A percentile compares a stretch with the other conserved stretches of the same genome.
Conservation (phyloP, 2,329 filamentous ascomycete genomes). For the Pestalotiopsis sp. region DNA sequence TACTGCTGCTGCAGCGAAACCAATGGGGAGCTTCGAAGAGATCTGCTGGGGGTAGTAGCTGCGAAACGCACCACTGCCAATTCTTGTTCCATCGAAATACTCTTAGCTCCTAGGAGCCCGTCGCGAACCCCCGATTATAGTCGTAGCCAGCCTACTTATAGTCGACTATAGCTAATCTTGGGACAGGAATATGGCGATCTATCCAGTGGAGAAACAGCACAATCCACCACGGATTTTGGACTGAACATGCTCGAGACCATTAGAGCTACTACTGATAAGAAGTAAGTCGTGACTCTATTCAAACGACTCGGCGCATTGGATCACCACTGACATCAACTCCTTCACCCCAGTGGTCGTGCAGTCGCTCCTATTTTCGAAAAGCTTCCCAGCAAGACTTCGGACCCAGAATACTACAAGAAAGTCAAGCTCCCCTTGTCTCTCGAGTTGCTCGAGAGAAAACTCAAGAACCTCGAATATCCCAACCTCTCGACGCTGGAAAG, state of each 20-base stretch:
- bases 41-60: background rate
- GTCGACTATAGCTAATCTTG: conserved; percentile 13
- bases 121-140: conserved; percentile 2
- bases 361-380: conserved; percentile 77
- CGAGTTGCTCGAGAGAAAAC: conserved; percentile 73
- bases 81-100: conserved; percentile 5
- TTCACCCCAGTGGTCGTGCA: conserved; percentile 61
- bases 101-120: conserved; percentile 8
- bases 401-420: conserved; percentile 76
- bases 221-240: conserved; percentile 72
- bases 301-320: background rate
- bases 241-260: conserved; percentile 75
- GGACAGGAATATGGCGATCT: conserved; percentile 48
- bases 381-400: conserved; percentile 63
- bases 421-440: conserved; percentile 80
- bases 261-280: conserved; percentile 78
- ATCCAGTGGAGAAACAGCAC: conserved; percentile 60
- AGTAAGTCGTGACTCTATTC: conserved; percentile 50
- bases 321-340: background rate
- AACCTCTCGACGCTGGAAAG: conserved; percentile 76
- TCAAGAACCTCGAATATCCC: conserved; percentile 68
- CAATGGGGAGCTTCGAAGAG: background rate
- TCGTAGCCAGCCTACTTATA: background rate
- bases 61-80: background rate
- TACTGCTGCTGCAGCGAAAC: background rate